A percentile compares a stretch with the other conserved stretches of the same genome.
These are phyloP conservation scores for Candida nitratophila DNA, from an alignment of 805 yeast genomes.

Conservation along the genomic window DNA sequence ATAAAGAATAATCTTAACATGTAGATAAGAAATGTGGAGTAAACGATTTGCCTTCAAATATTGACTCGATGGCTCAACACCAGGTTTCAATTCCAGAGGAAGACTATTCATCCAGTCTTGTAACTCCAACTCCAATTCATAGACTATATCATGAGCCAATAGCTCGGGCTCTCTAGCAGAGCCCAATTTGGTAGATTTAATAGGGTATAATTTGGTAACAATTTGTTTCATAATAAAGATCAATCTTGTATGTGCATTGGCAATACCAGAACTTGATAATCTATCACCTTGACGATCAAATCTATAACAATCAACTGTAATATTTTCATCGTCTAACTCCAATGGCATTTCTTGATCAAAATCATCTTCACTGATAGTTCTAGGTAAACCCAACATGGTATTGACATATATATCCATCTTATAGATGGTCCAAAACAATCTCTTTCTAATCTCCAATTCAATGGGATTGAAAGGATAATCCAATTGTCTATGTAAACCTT, in stretches of 20 bases:
- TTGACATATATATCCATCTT: constrained; percentile 88
- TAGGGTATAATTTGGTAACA: constrained; percentile 68
- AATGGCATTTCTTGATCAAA: constrained; percentile 82
- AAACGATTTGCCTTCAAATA: constrained; percentile 71
- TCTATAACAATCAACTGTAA: constrained; percentile 56
- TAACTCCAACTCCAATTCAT: constrained; percentile 60
- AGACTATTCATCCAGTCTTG: constrained; percentile 65
- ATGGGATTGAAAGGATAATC: constrained; percentile 62
- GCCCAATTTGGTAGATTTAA: constrained; percentile 35
- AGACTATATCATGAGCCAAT: constrained; percentile 36
- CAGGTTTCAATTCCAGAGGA: constrained; percentile 68
- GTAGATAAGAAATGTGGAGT: constrained; percentile 62
- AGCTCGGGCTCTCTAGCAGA: constrained; percentile 25
- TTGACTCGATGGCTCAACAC: constrained; percentile 56
- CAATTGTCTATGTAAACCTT: constrained; percentile 75
- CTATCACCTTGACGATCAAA: constrained; percentile 37
- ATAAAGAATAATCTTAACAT: constrained; percentile 74
- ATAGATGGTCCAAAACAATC: constrained; percentile 84
- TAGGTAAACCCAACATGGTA: constrained; percentile 80
- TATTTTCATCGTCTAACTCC: constrained; percentile 82
- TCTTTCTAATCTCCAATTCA: constrained; percentile 74
- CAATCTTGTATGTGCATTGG: constrained; percentile 76
- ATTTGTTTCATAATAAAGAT: constrained; percentile 66
- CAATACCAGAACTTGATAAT: constrained; percentile 68
- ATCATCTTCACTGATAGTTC: constrained; percentile 68